A percentile compares a stretch with the other conserved stretches of the same genome.
Conservation (phyloP, 805 yeast genomes). For the Kluyveromyces starmeri region DNA sequence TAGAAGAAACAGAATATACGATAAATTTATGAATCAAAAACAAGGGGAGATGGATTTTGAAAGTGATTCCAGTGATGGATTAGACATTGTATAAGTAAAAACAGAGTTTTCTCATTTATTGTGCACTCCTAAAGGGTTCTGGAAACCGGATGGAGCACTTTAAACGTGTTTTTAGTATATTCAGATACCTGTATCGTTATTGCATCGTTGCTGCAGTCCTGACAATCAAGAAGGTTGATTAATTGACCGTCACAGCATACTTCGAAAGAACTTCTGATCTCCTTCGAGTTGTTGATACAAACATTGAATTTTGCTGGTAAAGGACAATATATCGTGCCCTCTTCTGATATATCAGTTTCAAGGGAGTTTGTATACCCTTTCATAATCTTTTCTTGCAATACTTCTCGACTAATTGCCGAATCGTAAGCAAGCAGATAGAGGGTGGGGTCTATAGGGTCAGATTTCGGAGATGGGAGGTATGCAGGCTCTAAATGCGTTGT, state of each 20-base stretch:
- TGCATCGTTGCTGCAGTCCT: not conserved
- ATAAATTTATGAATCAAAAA: conserved; percentile 21
- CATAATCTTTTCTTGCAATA: conserved; percentile 15
- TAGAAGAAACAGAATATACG: conserved; percentile 25
- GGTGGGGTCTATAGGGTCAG: conserved; percentile 16
- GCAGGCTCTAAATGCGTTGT: conserved; percentile 23
- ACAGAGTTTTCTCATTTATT: not conserved
- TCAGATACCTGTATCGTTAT: not conserved
- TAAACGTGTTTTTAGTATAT: conserved; percentile 4
- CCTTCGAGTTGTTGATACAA: conserved; percentile 7
- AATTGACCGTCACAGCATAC: conserved; percentile 27
- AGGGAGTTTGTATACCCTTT: conserved; percentile 19
- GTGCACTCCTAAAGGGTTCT: too few relatives aligned
- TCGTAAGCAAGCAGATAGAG: conserved; percentile 22
- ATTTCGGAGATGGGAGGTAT: conserved; percentile 25
- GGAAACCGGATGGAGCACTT: conserved; percentile 8
- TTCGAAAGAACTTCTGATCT: conserved; percentile 12
- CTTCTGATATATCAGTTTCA: conserved; percentile 9
- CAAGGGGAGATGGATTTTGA: conserved; percentile 5
- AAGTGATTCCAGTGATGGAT: conserved; percentile 23
- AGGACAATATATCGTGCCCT: conserved; percentile 14
- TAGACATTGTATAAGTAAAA: conserved; percentile 23
- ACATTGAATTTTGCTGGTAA: conserved; percentile 13
- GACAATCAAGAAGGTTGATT: conserved; percentile 15
- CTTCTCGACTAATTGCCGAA: conserved; percentile 8